Conservation (phyloP, 192 early-diverging fungal species). For the Linnemannia exigua region DNA sequence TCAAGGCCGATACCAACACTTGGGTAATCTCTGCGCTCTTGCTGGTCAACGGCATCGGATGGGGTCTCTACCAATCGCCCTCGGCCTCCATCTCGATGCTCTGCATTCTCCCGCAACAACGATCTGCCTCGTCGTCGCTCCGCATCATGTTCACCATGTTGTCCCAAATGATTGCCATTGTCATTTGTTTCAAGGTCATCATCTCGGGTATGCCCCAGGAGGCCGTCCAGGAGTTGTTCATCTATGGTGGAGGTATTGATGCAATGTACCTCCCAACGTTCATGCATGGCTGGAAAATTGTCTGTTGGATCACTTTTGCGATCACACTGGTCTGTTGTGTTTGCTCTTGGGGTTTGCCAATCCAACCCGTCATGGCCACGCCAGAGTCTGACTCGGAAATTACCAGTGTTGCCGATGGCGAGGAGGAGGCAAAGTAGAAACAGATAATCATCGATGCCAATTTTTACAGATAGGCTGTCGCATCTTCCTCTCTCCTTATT, state of each 20-base stretch:
- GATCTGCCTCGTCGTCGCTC: constrained; percentile 16
- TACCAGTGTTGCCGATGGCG: neutral
- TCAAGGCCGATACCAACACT: constrained; percentile 17
- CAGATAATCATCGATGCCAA: neutral
- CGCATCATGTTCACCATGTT: constrained; percentile 31
- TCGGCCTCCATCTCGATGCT: constrained; percentile 26
- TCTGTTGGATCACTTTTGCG: constrained; percentile 19
- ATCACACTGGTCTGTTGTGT: constrained; percentile 24
- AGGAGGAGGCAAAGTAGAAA: neutral
- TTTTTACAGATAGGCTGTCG: neutral
- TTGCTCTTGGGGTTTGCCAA: constrained; percentile 12
- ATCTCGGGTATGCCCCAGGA: constrained; percentile 21
- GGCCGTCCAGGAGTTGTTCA: constrained; percentile 19
- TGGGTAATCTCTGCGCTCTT: constrained; percentile 18
- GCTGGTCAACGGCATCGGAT: constrained; percentile 14
- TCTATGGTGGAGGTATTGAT: constrained; percentile 23
- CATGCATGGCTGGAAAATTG: constrained; percentile 19
- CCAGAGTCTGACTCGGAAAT: neutral
- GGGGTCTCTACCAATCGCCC: constrained; percentile 25
- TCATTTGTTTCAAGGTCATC: constrained; percentile 29
- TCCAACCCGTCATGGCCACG: constrained; percentile 10
- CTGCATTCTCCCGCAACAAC: constrained; percentile 19
- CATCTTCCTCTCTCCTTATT: neutral
- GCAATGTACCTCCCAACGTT: constrained; percentile 10
- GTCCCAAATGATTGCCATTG: constrained; percentile 30